A percentile compares a stretch with the other conserved stretches of the same genome.
Conservation (phyloP, 345 rosid genomes). For the Salix caprea region DNA sequence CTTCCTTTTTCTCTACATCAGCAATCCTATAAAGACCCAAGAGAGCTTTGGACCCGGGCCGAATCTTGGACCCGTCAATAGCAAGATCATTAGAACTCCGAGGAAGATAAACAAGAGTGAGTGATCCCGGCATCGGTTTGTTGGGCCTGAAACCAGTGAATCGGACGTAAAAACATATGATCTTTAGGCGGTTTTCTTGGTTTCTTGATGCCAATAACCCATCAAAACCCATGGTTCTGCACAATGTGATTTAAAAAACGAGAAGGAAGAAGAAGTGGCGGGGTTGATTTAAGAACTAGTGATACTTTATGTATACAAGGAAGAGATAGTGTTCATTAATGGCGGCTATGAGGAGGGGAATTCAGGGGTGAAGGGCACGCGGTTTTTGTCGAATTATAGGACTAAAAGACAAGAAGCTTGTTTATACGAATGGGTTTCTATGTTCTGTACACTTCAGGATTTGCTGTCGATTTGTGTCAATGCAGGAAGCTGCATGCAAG, state of each 20-base stretch:
- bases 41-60: slow-evolving; percentile 59
- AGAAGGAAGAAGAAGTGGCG: too few species aligned
- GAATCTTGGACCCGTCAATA: slow-evolving; percentile 52
- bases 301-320: not conserved
- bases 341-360: not conserved
- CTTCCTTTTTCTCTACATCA: slow-evolving; percentile 20
- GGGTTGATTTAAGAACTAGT: too few species aligned
- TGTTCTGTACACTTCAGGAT: too few species aligned
- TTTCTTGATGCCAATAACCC: slow-evolving; percentile 10
- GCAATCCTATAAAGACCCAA: slow-evolving; percentile 59
- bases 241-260: slow-evolving; percentile 34
- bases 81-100: slow-evolving; percentile 47
- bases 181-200: slow-evolving; percentile 25
- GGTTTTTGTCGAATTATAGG: slow-evolving; percentile 3
- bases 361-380: slow-evolving; percentile 18
- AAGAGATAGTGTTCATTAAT: not conserved
- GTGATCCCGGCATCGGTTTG: slow-evolving; percentile 41
- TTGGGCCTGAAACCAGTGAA: slow-evolving; percentile 28
- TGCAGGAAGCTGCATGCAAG: too few species aligned
- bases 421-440: too few species aligned
- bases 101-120: slow-evolving; percentile 67
- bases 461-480: too few species aligned
- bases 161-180: slow-evolving; percentile 58
- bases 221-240: slow-evolving; percentile 44
- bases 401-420: too few species aligned